Evolutionary conservation across 2,329 filamentous ascomycete genomes (phyloP).

Genomic region (Cladophialophora bantiana): DNA sequence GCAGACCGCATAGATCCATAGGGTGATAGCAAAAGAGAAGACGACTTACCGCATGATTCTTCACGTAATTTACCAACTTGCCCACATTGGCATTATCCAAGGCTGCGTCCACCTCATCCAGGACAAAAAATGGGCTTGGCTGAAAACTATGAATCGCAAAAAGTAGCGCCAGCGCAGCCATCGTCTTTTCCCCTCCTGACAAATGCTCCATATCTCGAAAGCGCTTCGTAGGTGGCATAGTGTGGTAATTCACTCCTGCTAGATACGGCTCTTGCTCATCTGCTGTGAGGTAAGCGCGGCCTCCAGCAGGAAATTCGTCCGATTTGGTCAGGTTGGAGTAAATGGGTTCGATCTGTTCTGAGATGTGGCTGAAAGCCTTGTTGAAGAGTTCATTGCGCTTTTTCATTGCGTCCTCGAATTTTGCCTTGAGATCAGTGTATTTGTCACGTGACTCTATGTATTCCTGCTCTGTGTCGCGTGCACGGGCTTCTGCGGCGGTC

Average conservation of each 20-base stretch:
- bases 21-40: background rate
- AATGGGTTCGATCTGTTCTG: slow-evolving; percentile 89
- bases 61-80: slow-evolving; percentile 95
- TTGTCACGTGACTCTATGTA: slow-evolving; percentile 82
- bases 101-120: slow-evolving; percentile 97
- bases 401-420: slow-evolving; percentile 81
- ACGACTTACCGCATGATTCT: slow-evolving; percentile 72
- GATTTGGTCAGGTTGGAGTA: slow-evolving; percentile 95
- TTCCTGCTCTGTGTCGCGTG: slow-evolving; percentile 84
- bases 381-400: slow-evolving; percentile 90
- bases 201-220: slow-evolving; percentile 99
- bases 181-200: slow-evolving; percentile 97
- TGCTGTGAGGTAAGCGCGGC: slow-evolving; percentile 85
- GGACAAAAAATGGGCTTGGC: slow-evolving; percentile 93
- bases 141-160: slow-evolving; percentile 98
- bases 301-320: slow-evolving; percentile 90
- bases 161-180: slow-evolving; percentile 93
- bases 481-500: slow-evolving; percentile 80
- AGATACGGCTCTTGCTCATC: slow-evolving; percentile 97
- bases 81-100: slow-evolving; percentile 98
- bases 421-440: slow-evolving; percentile 77
- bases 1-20: background rate
- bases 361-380: slow-evolving; percentile 93
- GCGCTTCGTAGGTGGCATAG: slow-evolving; percentile 96
- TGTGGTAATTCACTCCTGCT: slow-evolving; percentile 96